These are phyloP conservation scores for Senecio squalidus DNA, from an alignment of 140 eudicot genomes.

Conservation along the genomic window DNA sequence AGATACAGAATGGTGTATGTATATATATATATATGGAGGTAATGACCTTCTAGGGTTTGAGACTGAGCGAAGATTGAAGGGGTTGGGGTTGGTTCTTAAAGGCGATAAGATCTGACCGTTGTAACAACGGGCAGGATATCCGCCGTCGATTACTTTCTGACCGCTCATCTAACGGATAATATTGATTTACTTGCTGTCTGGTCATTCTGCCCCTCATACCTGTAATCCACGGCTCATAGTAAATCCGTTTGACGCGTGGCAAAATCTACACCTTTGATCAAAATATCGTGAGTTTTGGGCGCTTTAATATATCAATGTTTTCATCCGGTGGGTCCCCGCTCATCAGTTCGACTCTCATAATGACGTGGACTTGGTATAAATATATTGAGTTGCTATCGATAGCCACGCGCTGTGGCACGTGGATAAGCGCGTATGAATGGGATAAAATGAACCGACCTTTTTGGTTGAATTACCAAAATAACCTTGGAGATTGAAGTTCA, in stretches of 20 bases:
- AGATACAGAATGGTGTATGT: background rate
- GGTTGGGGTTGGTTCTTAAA: constrained; percentile 61
- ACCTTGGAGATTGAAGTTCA: too few species aligned
- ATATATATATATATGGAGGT: constrained; percentile 15
- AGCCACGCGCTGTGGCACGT: background rate
- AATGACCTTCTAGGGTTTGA: constrained; percentile 45
- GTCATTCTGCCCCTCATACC: constrained; percentile 41
- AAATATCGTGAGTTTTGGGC: constrained; percentile 25
- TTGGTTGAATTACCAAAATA: background rate
- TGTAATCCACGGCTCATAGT: constrained; percentile 22
- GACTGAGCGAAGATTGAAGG: constrained; percentile 53
- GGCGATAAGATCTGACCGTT: constrained; percentile 90
- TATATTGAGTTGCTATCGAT: too few species aligned
- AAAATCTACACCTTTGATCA: background rate
- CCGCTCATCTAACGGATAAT: constrained; percentile 39
- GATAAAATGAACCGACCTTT: constrained; percentile 8
- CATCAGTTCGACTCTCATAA: constrained; percentile 6
- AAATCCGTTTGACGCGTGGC: constrained; percentile 2
- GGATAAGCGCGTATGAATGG: constrained; percentile 7
- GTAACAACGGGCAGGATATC: constrained; percentile 41
- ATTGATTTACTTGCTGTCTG: constrained; percentile 41
- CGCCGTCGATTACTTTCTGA: constrained; percentile 25
- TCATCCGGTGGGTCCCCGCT: constrained; percentile 6
- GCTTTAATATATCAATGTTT: background rate
- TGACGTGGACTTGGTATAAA: background rate